Evolutionary conservation across 495 filamentous ascomycete genomes (phyloP), one percentile per base, ranked within the genome.

Genomic region (Trichoderma erinaceum): DNA sequence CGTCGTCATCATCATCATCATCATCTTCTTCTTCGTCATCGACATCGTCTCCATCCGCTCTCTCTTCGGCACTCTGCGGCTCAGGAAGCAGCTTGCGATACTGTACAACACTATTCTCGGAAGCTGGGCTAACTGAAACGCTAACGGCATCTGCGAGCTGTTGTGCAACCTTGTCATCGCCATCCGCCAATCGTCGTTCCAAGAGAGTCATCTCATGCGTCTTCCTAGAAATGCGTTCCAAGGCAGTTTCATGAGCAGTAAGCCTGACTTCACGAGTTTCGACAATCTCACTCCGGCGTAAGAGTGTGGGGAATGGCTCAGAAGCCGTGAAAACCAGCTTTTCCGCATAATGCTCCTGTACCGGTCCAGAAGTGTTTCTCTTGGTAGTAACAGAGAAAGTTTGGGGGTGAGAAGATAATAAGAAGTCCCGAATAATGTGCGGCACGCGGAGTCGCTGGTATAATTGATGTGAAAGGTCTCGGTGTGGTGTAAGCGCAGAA

Each of bases 161-260:
- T 29, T 83, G 78, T 21, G 75, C 78, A 21, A 77, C 79, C 64
- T 90, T 82, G 23, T 84, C 83, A 12, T 95, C 91, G 10, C 91
- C 90, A 25, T 92, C 89, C 7, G 82, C 78, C n/a, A 93, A 83
- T 48, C 87, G 85, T 73, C 88, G 89, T 74, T 96, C 92, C 11
- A 97, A 77, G 13, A 83, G 71, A 12, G 85, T 79, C 78, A 99
- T 83, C 75, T 99, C 96, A 64, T 89, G 85, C 13, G 94, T 95
- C 82, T 97, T 97, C 65, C 92, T 86, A 73, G 89, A 87, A 44
- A 96, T 92, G n/a, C 94, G 86, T 75, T 97, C 94, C 61, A 98
- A 84, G 5, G 91, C 95, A 8, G 92, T 94, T 73, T 98, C 89
- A 68, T 94, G 79, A 11, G 94, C 90, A 27, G 86, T 84, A 16